Percentiles rank a stretch among this genome's conserved stretches.
These are phyloP conservation scores for Ceriops zippeliana DNA, from an alignment of 345 rosid genomes.

Conservation along the genomic window DNA sequence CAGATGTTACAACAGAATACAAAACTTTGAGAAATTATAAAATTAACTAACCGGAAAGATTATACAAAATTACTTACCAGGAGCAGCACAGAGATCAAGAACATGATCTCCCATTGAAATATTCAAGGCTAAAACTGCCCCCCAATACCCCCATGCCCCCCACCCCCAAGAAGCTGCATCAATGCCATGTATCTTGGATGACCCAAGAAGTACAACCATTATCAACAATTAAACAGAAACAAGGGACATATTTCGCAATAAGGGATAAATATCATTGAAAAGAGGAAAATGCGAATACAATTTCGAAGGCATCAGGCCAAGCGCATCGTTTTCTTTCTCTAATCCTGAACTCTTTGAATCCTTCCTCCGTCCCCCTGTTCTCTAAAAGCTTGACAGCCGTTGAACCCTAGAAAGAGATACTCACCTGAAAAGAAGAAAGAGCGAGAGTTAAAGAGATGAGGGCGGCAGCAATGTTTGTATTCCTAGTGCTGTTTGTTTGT, in stretches of 20 bases:
- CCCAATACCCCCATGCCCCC: conserved; percentile 36
- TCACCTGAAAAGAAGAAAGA: no score
- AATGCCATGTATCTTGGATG: conserved; percentile 73
- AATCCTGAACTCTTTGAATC: no score
- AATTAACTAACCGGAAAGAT: not conserved
- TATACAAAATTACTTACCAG: conserved; percentile 42
- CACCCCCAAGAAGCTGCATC: conserved; percentile 63
- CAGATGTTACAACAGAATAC: not conserved
- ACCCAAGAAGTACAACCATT: not conserved
- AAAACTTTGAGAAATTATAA: no score
- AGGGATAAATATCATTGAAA: no score
- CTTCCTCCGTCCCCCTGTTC: no score
- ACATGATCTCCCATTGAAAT: conserved; percentile 80
- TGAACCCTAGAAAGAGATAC: no score
- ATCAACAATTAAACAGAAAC: no score
- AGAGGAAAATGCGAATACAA: no score
- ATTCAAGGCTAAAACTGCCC: conserved; percentile 62
- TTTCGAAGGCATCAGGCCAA: no score
- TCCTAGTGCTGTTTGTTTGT: conserved; percentile 17
- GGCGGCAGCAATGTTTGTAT: conserved; percentile 3
- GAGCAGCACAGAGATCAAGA: conserved; percentile 90
- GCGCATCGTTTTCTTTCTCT: no score
- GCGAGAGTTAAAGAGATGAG: conserved; percentile 24
- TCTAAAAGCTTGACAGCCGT: no score
- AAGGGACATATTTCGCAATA: no score